These are phyloP conservation scores for Penicillium riverlandense DNA, from an alignment of 495 filamentous ascomycete genomes.

Conservation along the genomic window DNA sequence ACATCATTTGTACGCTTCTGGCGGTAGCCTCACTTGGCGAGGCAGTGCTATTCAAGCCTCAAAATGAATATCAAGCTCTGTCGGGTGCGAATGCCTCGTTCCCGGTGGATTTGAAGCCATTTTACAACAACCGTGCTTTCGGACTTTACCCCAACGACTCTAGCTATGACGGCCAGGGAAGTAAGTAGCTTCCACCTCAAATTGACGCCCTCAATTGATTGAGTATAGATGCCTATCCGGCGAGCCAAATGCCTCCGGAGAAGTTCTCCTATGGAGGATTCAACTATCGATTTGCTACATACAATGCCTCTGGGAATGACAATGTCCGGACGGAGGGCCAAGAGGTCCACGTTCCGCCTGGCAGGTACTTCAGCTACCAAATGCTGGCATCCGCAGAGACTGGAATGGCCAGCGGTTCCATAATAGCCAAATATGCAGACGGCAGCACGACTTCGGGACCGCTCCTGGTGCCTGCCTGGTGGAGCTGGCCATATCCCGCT, in stretches of 20 bases:
- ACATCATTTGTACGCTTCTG: not conserved
- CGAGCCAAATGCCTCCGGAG: slow-evolving; percentile 29
- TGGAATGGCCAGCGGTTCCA: slow-evolving; percentile 33
- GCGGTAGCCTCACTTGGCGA: not conserved
- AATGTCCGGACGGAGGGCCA: slow-evolving; percentile 40
- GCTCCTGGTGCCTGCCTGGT: slow-evolving; percentile 40
- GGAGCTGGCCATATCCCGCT: slow-evolving; percentile 39
- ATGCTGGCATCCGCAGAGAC: slow-evolving; percentile 40
- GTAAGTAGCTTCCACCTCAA: slow-evolving; percentile 3
- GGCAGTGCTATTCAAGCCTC: slow-evolving; percentile 16
- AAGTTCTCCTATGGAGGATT: slow-evolving; percentile 34
- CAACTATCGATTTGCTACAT: slow-evolving; percentile 39
- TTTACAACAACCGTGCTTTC: slow-evolving; percentile 40
- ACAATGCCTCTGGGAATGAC: slow-evolving; percentile 33
- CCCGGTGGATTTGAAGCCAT: slow-evolving; percentile 22
- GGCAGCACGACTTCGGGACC: slow-evolving; percentile 28
- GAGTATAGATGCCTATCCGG: slow-evolving; percentile 35
- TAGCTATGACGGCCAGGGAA: slow-evolving; percentile 29
- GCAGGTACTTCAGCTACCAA: slow-evolving; percentile 37
- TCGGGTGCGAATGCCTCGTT: slow-evolving; percentile 5
- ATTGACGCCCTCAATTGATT: not conserved
- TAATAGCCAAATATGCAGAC: slow-evolving; percentile 43
- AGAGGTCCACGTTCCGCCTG: slow-evolving; percentile 23
- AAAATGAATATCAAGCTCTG: slow-evolving; percentile 11
- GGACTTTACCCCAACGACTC: slow-evolving; percentile 34